phyloP scores from a whole-genome alignment of 192 early-diverging fungal genomes.

The Spinellus fusiger region DNA sequence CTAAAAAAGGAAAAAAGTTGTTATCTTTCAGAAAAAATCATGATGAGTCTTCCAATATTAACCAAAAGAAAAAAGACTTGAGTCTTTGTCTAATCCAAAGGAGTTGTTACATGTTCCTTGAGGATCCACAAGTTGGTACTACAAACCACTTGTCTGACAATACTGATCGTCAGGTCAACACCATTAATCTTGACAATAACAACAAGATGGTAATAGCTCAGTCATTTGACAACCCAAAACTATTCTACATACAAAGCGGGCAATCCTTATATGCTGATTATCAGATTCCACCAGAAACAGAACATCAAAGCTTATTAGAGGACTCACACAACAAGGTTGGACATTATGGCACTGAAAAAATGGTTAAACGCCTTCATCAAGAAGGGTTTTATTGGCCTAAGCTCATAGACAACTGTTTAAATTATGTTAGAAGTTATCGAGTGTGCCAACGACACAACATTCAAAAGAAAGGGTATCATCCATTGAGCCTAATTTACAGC shows the following conservation, averaged over 20 bases:
- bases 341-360: constrained; percentile 9
- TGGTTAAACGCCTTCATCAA: constrained; percentile 20
- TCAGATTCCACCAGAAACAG: background rate
- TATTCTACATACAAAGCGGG: background rate
- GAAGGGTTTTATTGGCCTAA: constrained; percentile 23
- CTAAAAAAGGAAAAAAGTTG: background rate
- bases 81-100: too few relatives aligned
- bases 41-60: background rate
- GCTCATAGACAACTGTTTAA: constrained; percentile 12
- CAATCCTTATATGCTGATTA: background rate
- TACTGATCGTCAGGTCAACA: too few relatives aligned
- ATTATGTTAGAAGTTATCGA: constrained; percentile 13
- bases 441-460: constrained; percentile 29
- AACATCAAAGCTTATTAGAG: background rate
- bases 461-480: constrained; percentile 23
- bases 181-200: too few relatives aligned
- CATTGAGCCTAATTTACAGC: constrained; percentile 13
- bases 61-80: background rate
- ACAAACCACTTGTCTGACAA: too few relatives aligned
- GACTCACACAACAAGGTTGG: background rate
- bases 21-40: too few relatives aligned
- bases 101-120: too few relatives aligned
- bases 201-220: background rate
- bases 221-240: background rate
- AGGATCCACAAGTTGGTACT: too few relatives aligned